Evolutionary conservation across 2,329 filamentous ascomycete genomes (phyloP).

Genomic region (Xylariaceae sp.): DNA sequence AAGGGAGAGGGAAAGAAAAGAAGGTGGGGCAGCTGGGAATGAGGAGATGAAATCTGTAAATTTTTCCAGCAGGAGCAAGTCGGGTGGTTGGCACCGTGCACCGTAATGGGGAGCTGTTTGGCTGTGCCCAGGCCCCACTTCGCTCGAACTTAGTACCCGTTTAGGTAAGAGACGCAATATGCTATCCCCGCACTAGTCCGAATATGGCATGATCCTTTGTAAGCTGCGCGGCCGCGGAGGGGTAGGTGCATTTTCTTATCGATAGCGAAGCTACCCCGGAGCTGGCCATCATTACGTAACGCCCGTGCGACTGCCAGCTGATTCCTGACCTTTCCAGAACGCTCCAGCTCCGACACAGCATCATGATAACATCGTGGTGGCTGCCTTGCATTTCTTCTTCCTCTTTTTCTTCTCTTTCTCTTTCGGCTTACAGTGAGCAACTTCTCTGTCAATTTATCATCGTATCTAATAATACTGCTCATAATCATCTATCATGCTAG

Average conservation of each 20-base stretch:
- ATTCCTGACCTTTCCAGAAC: conserved; percentile 31
- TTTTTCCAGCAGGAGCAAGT: conserved; percentile 21
- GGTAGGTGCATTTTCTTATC: conserved; percentile 17
- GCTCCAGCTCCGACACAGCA: conserved; percentile 28
- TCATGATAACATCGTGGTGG: conserved; percentile 8
- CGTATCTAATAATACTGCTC: not conserved
- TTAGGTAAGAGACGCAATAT: not conserved
- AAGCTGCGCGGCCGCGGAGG: not conserved
- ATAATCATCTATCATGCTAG: conserved; percentile 35
- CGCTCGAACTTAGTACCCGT: not conserved
- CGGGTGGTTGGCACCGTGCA: conserved; percentile 5
- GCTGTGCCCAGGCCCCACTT: not conserved
- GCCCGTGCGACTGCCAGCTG: not conserved
- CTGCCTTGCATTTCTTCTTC: conserved; percentile 15
- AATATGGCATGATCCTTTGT: not conserved
- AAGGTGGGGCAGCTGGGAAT: conserved; percentile 29
- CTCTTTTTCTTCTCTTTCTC: conserved; percentile 5
- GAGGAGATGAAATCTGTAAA: conserved; percentile 26
- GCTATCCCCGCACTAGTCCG: not conserved
- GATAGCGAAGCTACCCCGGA: conserved; percentile 14
- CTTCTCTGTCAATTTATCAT: not conserved
- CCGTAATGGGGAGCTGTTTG: not conserved
- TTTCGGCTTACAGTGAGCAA: not conserved
- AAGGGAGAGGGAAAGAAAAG: conserved; percentile 23
- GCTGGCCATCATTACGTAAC: not conserved